Evolutionary conservation across 306 rosid species (phyloP).

Genomic region (Fragaria ananassa): DNA sequence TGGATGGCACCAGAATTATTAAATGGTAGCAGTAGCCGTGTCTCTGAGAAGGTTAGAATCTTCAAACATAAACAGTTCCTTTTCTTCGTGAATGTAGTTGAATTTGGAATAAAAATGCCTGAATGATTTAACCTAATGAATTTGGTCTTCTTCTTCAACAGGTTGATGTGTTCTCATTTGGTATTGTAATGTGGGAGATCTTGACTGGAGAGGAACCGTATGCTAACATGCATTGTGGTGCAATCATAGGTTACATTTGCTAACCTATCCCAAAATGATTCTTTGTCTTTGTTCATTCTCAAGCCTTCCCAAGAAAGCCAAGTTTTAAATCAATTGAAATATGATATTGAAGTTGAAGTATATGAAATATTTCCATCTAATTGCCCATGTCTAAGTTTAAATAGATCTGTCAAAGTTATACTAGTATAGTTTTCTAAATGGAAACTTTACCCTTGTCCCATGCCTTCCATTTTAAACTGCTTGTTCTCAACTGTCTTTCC

Average conservation of each 20-base stretch:
- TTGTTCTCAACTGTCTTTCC: neutral
- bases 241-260: slow-evolving; percentile 69
- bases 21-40: slow-evolving; percentile 72
- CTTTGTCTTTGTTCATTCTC: neutral
- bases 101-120: neutral
- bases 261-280: neutral
- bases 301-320: neutral
- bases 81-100: slow-evolving; percentile 1
- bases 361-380: neutral
- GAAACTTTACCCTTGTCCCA: neutral
- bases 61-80: slow-evolving; percentile 3
- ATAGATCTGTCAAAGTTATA: neutral
- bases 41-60: slow-evolving; percentile 81
- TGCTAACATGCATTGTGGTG: slow-evolving; percentile 90
- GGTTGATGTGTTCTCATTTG: slow-evolving; percentile 95
- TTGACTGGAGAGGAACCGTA: slow-evolving; percentile 95
- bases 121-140: slow-evolving; percentile 15
- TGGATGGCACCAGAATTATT: slow-evolving; percentile 99
- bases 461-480: neutral
- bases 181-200: slow-evolving; percentile 93
- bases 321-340: neutral
- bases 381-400: neutral
- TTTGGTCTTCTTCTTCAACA: slow-evolving; percentile 23
- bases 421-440: neutral
- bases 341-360: neutral